These are phyloP conservation scores for Tetrapisispora namnaoensis DNA, from an alignment of 805 yeast species.

Conservation along the genomic window DNA sequence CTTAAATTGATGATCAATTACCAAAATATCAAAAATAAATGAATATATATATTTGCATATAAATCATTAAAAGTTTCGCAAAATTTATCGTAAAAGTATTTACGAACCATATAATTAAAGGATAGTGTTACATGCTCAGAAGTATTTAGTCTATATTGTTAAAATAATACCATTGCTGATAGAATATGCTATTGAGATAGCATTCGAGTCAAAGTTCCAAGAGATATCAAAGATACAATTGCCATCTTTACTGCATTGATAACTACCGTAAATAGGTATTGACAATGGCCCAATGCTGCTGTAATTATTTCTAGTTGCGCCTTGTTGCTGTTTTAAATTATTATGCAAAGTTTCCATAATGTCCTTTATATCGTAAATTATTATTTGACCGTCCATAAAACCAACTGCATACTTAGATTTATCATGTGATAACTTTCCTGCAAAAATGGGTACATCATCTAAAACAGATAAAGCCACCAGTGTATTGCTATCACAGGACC, in stretches of 20 bases:
- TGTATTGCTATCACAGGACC: slow-evolving; percentile 36
- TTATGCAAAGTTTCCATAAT: background rate
- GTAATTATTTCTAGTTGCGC: background rate
- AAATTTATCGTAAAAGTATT: too few species aligned
- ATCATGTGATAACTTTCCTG: slow-evolving; percentile 44
- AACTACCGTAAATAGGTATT: slow-evolving; percentile 18
- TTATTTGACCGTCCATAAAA: slow-evolving; percentile 51
- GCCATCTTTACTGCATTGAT: slow-evolving; percentile 15
- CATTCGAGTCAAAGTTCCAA: slow-evolving; percentile 27
- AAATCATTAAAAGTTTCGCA: too few species aligned
- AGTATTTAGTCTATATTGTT: slow-evolving; percentile 6
- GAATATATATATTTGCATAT: too few species aligned
- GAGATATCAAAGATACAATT: slow-evolving; percentile 28
- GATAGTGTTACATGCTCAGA: background rate
- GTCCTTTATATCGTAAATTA: slow-evolving; percentile 37
- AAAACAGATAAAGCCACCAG: slow-evolving; percentile 25
- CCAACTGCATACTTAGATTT: slow-evolving; percentile 48
- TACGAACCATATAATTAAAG: too few species aligned
- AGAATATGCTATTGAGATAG: slow-evolving; percentile 28
- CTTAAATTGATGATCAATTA: too few species aligned
- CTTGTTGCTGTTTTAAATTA: too few species aligned
- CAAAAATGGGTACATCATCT: slow-evolving; percentile 47
- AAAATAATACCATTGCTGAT: slow-evolving; percentile 22
- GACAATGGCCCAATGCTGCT: slow-evolving; percentile 14
- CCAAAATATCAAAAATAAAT: too few species aligned